Evolutionary conservation across 345 rosid genomes (phyloP), one percentile per base, ranked within the genome.

Genomic region (Capsella bursapastoris): DNA sequence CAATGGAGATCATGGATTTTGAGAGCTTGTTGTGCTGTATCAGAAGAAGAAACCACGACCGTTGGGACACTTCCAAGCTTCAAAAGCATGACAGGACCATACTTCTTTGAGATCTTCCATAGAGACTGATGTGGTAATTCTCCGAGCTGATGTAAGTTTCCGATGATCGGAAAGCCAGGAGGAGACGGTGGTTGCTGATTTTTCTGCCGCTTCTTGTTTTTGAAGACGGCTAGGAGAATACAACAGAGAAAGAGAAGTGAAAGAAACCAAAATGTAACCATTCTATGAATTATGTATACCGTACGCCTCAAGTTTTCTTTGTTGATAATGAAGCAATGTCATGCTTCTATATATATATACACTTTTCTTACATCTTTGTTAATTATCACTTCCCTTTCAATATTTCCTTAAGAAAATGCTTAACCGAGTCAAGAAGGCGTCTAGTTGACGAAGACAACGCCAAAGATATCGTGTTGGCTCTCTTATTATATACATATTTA

Each of bases 31-130:
- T 72, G 66, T 0, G 82, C 89, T 63, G 71, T 56, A 64, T 79
- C 56, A 1, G 88, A 80, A 0, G 88, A 85, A 28, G 87, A 85
- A 34, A 85, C 66, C 9, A 86, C 71, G 0, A 85, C 47, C 2
- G 74, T 15, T 18, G 82, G 75, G 7, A 57, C 56, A 7, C 7
- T 44, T 1, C 88, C 91, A 5, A 86, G 64, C 50, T 68, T 68
- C 9, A 87, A 15, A 8, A 69, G 66, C 82, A 86, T 63, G 3
- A 89, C 73, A 8, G 90, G 79, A 37, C 87, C 90, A 44, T 81
- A 81, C 29, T 70, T 76, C 27, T 71, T 57, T 5, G 90, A 86
- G 8, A 89, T 85, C 3, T 76, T 44, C 79, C 81, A 69, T 10
- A 89, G 56, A 41, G 64, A 51, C 6, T 4, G 48, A 60, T 82